These are phyloP conservation scores for Colletotrichum simmondsii DNA, from an alignment of 2,329 filamentous ascomycete genomes.

Conservation along the genomic window DNA sequence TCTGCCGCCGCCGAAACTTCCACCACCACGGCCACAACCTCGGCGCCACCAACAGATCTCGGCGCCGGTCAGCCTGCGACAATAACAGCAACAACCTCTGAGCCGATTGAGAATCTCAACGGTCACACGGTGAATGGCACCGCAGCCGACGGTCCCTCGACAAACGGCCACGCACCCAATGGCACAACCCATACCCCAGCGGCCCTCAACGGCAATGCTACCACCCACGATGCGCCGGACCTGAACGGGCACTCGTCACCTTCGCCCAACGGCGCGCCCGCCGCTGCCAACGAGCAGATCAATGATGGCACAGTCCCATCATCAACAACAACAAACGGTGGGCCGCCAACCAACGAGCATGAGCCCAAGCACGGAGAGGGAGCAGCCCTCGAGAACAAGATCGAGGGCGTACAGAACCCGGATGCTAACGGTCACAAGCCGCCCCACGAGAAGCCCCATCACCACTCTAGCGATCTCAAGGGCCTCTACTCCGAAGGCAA, in stretches of 20 bases:
- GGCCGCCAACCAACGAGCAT: conserved; percentile 22
- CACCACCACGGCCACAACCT: background rate
- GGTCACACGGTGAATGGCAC: background rate
- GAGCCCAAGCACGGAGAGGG: conserved; percentile 8
- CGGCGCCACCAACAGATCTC: background rate
- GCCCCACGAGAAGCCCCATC: conserved; percentile 29
- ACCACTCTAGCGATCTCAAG: conserved; percentile 43
- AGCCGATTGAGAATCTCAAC: background rate
- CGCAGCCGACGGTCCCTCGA: background rate
- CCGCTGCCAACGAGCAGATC: background rate
- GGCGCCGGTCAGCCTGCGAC: background rate
- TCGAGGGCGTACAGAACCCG: conserved; percentile 28
- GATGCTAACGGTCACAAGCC: conserved; percentile 33
- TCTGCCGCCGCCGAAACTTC: conserved; percentile 2
- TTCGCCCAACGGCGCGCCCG: background rate
- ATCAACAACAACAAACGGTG: conserved; percentile 27
- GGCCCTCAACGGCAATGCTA: background rate
- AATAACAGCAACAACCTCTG: background rate
- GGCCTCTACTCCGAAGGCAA: conserved; percentile 48
- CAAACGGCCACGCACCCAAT: background rate
- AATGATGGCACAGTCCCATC: conserved; percentile 20
- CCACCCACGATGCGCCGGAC: background rate
- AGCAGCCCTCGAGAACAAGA: conserved; percentile 26
- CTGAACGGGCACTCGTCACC: conserved; percentile 5
- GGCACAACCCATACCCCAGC: background rate